A percentile compares a stretch with the other conserved stretches of the same genome.
Evolutionary conservation across 2,329 filamentous ascomycete species (phyloP).

Genomic region (Blastomyces emzantsi): DNA sequence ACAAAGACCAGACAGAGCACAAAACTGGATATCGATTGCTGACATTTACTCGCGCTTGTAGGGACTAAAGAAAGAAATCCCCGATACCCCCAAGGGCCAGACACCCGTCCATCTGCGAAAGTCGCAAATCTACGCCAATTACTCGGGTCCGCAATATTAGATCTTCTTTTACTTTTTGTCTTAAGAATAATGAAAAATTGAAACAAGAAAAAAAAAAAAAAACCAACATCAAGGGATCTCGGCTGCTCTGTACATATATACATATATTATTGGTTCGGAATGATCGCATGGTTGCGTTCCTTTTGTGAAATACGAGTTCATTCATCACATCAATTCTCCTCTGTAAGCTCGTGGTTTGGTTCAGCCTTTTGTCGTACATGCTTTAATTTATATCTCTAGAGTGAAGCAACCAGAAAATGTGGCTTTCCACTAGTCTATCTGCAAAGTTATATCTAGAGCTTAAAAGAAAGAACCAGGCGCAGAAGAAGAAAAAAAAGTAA

Average conservation of each 20-base stretch:
- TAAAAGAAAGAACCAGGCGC: not conserved
- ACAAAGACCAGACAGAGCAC: not conserved
- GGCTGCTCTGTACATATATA: conserved; percentile 2
- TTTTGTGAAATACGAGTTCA: conserved; percentile 9
- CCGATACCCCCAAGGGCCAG: conserved; percentile 59
- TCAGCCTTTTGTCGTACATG: not conserved
- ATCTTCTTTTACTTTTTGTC: conserved; percentile 12
- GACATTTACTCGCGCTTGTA: conserved; percentile 29
- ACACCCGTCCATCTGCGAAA: conserved; percentile 65
- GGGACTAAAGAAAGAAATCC: conserved; percentile 75
- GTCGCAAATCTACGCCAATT: conserved; percentile 38
- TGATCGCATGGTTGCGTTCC: conserved; percentile 21
- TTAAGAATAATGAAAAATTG: conserved; percentile 19
- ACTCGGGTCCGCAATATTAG: conserved; percentile 32
- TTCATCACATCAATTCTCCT: conserved; percentile 4
- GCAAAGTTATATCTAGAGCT: not conserved
- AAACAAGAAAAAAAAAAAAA: conserved; percentile 18
- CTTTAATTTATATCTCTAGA: not conserved
- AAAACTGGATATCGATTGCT: not conserved
- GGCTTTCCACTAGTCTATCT: too few relatives aligned
- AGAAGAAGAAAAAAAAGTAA: not conserved
- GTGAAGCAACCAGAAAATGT: not conserved
- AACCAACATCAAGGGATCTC: conserved; percentile 6
- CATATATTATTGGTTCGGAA: conserved; percentile 18
- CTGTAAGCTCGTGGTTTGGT: not conserved